Evolutionary conservation across 2,329 filamentous ascomycete species (phyloP), one percentile per base, ranked within the genome.

Genomic region (Botrytis medusae): DNA sequence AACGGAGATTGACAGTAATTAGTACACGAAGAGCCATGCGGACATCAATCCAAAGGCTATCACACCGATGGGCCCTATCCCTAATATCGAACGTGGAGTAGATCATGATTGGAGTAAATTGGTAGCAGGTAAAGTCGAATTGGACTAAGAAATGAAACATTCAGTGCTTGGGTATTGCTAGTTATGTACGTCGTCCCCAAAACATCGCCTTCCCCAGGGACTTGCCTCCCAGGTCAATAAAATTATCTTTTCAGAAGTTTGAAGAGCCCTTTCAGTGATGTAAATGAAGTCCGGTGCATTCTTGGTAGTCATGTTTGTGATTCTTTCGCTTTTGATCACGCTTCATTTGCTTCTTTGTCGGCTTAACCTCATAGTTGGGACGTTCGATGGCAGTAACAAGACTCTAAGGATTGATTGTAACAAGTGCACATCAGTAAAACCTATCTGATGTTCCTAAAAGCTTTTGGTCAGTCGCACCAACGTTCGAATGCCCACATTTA

Each of bases 11-110:
- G 65, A 54, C 76, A 37, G 72, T 29, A 40, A 81, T 97, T 87
- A 96, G 82, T 96, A 98, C 84, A 98, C 98, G 85, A 98, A 97
- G 88, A 92, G 85, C 81, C 89, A 91, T 81, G 37, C 20, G 16
- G 88, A 91, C 82, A 90, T 92, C 80, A 92, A 92, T 82, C 90
- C 90, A 20, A 82, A 85, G 70, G 84, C 86, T 37, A 97, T 98
- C 80, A 96, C 93, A 34, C 95, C 95, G 1, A 82, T 97, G 54
- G 95, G 95, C 0, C 95, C 95, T 12, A 78, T 94, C 80, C 95
- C 95, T 65, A 87, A 97, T 84, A 91, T 98, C 75, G 79, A 98
- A 82, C 88, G 88, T 6, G 84, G 92, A 77, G 90, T 92, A 8
- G 48, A 68, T 22, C 9, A 57, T 12, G 65, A 68, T 42, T 68